These are phyloP conservation scores for Fragilaria crotonensis DNA, from an alignment of 108 stramenopile species.

Conservation along the genomic window DNA sequence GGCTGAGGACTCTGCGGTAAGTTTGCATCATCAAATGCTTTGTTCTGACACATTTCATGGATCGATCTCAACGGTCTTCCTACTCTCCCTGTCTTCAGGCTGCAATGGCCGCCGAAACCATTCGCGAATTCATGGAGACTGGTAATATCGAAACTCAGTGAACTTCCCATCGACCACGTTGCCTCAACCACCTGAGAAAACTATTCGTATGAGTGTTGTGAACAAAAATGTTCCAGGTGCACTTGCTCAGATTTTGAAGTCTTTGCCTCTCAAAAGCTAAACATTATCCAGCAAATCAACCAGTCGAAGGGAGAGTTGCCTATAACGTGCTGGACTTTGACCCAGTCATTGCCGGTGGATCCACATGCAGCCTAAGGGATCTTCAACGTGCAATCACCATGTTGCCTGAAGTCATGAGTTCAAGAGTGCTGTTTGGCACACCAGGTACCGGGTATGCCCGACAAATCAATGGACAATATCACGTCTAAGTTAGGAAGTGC, in stretches of 20 bases:
- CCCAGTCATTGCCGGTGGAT: slow-evolving; percentile 35
- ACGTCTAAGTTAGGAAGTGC: too few relatives aligned
- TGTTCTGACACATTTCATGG: not conserved
- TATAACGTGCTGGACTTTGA: slow-evolving; percentile 91
- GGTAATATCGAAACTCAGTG: slow-evolving; percentile 84
- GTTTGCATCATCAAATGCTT: not conserved
- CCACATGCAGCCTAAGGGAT: slow-evolving; percentile 61
- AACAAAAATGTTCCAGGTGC: slow-evolving; percentile 86
- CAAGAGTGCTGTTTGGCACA: slow-evolving; percentile 60
- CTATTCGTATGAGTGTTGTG: slow-evolving; percentile 79
- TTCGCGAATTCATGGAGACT: slow-evolving; percentile 77
- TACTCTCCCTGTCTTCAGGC: slow-evolving; percentile 19
- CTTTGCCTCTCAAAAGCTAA: slow-evolving; percentile 62
- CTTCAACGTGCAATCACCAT: slow-evolving; percentile 84
- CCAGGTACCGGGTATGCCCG: slow-evolving; percentile 85
- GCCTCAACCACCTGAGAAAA: slow-evolving; percentile 40
- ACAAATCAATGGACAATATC: slow-evolving; percentile 82
- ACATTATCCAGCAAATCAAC: slow-evolving; percentile 91
- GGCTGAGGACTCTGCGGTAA: slow-evolving; percentile 88
- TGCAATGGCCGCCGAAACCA: slow-evolving; percentile 88
- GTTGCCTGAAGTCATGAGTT: slow-evolving; percentile 78
- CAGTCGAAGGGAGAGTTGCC: slow-evolving; percentile 79
- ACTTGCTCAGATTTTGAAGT: slow-evolving; percentile 75
- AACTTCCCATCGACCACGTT: slow-evolving; percentile 82
- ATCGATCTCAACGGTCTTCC: not conserved